Percentiles rank a stretch among this genome's conserved stretches.
Conservation (phyloP, 176 grass and related monocot species). For the Aegilops tauschii region DNA sequence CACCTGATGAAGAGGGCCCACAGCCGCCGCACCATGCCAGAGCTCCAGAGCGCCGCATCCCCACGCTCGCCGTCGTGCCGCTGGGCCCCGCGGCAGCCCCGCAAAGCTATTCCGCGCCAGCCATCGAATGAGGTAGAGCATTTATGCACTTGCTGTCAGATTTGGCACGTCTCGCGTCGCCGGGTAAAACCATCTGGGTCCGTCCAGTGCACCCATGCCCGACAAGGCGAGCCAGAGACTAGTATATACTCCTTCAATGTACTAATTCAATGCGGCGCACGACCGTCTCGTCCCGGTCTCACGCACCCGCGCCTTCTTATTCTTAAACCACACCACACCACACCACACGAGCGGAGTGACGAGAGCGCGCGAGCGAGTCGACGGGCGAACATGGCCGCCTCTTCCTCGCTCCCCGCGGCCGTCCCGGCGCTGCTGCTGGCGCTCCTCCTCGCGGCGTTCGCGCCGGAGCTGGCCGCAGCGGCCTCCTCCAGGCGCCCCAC, state of each 20-base stretch:
- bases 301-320: background rate
- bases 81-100: too few relatives aligned
- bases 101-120: too few relatives aligned
- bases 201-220: background rate
- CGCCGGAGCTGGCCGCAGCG: background rate
- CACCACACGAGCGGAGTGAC: background rate
- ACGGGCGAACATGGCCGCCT: background rate
- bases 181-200: background rate
- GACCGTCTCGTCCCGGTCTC: background rate
- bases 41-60: too few relatives aligned
- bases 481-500: background rate
- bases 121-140: too few relatives aligned
- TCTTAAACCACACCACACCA: background rate
- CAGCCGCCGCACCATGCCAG: too few relatives aligned
- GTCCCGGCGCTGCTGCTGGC: background rate
- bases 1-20: too few relatives aligned
- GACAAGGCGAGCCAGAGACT: background rate
- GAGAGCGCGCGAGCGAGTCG: background rate
- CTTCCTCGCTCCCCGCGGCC: background rate
- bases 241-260: background rate
- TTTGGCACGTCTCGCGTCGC: background rate
- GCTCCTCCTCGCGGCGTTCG: background rate
- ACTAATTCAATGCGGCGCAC: background rate
- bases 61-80: too few relatives aligned
- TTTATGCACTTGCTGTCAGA: background rate